Base-by-base conservation (phyloP, 2,329 filamentous ascomycete genomes). In the Xylariaceae sp. region DNA sequence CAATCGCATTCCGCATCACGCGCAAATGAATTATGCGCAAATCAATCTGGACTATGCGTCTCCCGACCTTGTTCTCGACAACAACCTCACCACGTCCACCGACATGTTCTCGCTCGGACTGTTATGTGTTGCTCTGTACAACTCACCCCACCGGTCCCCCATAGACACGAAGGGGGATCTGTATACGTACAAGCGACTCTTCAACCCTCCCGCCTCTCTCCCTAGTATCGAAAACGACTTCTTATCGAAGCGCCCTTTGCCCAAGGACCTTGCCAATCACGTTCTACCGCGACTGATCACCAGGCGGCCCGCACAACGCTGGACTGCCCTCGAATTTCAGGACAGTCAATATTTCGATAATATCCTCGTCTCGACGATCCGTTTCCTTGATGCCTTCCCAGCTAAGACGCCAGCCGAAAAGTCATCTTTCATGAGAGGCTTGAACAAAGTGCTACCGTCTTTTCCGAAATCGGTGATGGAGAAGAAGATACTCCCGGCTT, bases 291-390 rank as follows among this genome's bases (percentile, higher is more conserved):
- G 88, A 30, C 82, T 99, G 50, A 92, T 99, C 59, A 94, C 93
- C 0, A 83, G 94, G 63, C 81, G 92, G 57, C 91, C 94, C 2
- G 91, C 92, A 2, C 90, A 96, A 71, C 85, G 94, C 50, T 83
- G 97, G 77, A 92, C 87, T 30, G 92, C 93, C 3, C 86, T 84
- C 56, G 93, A 96, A 68, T 97, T 99, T 67, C 94, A 99, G 71
- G 86, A 97, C 73, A 95, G 92, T 69, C 87, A 90, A 65, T 99
- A 95, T 72, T 99, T 99, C 72, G 92, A 99, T 75, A 99, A 97
- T 69, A 90, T 97, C 51, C 80, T 99, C 3, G 91, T 99, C 18
- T 96, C 92, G 0, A 97, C 94, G 0, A 96, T 99, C 63, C 89
- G 94, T 10, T 99, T 99, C 70, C 78, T 99, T 30, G 94, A 99